Percentiles rank a stretch among this genome's conserved stretches.
Conservation (phyloP, 1,139 yeast species). For the Ashbya aceris region DNA sequence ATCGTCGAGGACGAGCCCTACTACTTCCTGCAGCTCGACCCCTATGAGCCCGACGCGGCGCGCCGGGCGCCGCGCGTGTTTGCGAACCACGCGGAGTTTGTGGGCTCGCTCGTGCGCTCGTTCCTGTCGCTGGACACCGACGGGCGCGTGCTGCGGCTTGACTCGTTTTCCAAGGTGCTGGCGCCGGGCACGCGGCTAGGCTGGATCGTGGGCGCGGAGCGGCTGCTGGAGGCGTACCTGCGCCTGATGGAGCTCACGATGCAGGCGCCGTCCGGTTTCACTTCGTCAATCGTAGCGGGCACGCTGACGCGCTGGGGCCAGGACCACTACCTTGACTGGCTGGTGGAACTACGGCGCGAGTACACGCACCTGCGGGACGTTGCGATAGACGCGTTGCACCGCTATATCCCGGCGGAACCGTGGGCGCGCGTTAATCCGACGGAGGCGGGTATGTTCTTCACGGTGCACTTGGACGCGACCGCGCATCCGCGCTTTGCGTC, state of each 20-base stretch:
- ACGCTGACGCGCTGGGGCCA: constrained; percentile 61
- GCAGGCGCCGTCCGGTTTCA: constrained; percentile 74
- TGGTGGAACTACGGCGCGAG: constrained; percentile 67
- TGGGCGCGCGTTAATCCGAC: constrained; percentile 39
- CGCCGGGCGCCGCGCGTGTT: constrained; percentile 21
- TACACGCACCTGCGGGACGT: constrained; percentile 69
- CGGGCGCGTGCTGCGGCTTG: constrained; percentile 81
- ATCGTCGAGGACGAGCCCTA: constrained; percentile 91
- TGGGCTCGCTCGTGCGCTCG: constrained; percentile 61
- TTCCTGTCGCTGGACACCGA: constrained; percentile 67
- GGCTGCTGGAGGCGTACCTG: constrained; percentile 54
- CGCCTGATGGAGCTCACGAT: constrained; percentile 72
- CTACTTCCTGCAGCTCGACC: constrained; percentile 84
- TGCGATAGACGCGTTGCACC: constrained; percentile 44
- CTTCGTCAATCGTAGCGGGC: constrained; percentile 61
- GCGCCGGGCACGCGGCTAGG: constrained; percentile 89
- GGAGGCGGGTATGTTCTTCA: constrained; percentile 60
- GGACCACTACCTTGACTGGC: constrained; percentile 72
- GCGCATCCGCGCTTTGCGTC: constrained; percentile 47
- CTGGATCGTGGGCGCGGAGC: constrained; percentile 71
- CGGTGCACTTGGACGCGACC: constrained; percentile 44
- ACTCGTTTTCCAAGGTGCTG: constrained; percentile 78
- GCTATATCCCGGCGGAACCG: constrained; percentile 35
- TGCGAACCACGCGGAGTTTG: constrained; percentile 43
- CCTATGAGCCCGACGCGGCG: constrained; percentile 36